Conservation (phyloP, 345 rosid species). For the Hirschfeldia incana region DNA sequence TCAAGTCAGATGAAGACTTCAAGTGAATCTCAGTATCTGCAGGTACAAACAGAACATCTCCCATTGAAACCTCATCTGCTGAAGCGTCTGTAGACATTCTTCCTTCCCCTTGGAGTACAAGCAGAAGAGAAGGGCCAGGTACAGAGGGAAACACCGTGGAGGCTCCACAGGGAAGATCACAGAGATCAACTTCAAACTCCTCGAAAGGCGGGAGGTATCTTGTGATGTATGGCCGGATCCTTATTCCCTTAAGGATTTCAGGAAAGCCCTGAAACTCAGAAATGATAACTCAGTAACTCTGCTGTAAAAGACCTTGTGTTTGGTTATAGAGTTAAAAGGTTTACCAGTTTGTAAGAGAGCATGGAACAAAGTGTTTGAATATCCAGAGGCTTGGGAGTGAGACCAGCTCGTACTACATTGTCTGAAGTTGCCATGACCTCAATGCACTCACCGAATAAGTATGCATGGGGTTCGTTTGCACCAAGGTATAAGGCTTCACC, state of each 20-base stretch:
- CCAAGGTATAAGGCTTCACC: conserved; percentile 97
- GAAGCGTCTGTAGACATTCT: conserved; percentile 45
- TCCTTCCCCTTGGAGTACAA: conserved; percentile 68
- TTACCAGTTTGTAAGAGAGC: conserved; percentile 95
- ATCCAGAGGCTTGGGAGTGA: conserved; percentile 89
- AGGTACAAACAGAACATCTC: conserved; percentile 82
- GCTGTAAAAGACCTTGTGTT: neutral
- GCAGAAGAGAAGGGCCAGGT: conserved; percentile 79
- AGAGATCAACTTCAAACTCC: conserved; percentile 84
- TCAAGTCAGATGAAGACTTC: conserved; percentile 51
- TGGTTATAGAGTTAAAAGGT: neutral
- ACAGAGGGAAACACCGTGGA: conserved; percentile 67
- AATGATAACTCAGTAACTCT: conserved; percentile 13
- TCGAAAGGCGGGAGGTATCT: conserved; percentile 93
- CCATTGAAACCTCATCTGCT: conserved; percentile 49
- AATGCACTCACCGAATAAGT: conserved; percentile 80
- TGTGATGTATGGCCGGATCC: conserved; percentile 59
- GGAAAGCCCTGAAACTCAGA: conserved; percentile 75
- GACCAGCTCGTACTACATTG: conserved; percentile 98
- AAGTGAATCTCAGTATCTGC: conserved; percentile 60
- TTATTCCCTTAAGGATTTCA: conserved; percentile 76
- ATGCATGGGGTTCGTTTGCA: conserved; percentile 96
- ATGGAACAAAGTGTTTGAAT: conserved; percentile 86
- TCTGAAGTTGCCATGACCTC: conserved; percentile 99
- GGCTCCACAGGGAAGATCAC: conserved; percentile 66